A percentile compares a stretch with the other conserved stretches of the same genome.
Evolutionary conservation across 2,329 filamentous ascomycete species (phyloP).

Genomic region (Lecanicillium sp.): DNA sequence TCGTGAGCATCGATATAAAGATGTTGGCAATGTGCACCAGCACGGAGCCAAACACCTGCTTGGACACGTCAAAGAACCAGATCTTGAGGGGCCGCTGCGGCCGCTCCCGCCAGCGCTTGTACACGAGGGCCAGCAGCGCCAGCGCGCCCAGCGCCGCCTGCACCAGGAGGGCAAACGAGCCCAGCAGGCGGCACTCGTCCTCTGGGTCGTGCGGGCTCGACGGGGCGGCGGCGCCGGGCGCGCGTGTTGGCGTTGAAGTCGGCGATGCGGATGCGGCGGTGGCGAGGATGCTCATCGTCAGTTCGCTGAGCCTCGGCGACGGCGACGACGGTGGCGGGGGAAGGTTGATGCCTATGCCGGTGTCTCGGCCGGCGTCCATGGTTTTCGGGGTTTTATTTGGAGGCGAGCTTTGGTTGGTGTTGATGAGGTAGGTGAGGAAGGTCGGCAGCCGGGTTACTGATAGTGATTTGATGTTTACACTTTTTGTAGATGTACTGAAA

Average conservation of each 20-base stretch:
- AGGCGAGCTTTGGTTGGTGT: too few relatives aligned
- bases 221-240: conserved; percentile 1
- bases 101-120: conserved; percentile 85
- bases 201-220: conserved; percentile 33
- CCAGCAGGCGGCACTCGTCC: conserved; percentile 80
- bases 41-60: conserved; percentile 91
- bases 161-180: conserved; percentile 83
- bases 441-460: too few relatives aligned
- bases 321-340: not conserved
- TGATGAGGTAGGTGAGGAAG: too few relatives aligned
- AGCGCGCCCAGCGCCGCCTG: conserved; percentile 79
- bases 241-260: not conserved
- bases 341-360: conserved; percentile 7
- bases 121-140: conserved; percentile 80
- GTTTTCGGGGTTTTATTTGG: too few relatives aligned
- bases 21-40: conserved; percentile 89
- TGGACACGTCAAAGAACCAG: conserved; percentile 96
- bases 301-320: not conserved
- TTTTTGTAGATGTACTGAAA: too few relatives aligned
- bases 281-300: not conserved
- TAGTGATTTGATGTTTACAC: too few relatives aligned
- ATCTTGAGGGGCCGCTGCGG: conserved; percentile 91
- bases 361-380: not conserved
- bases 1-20: conserved; percentile 93
- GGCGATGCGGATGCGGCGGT: not conserved